Base-by-base conservation (phyloP, 2,329 filamentous ascomycete genomes). In the Fusarium zealandicum region DNA sequence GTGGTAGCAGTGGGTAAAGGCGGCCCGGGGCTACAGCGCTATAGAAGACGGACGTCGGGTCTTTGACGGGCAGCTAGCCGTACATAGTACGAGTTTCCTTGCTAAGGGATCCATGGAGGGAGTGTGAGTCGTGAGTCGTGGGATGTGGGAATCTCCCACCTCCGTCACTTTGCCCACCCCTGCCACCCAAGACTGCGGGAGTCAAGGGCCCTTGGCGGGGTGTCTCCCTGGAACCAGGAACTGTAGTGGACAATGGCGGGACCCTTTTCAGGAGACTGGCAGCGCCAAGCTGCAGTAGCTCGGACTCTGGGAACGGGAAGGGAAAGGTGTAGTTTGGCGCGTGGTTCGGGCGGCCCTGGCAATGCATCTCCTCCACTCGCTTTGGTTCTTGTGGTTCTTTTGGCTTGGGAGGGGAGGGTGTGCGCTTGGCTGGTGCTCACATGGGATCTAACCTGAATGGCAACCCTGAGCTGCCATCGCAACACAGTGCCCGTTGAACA, bases 1-100 rank as follows among this genome's bases (percentile, higher is more conserved):
- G 60, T 67, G 64, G 64, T 67, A 67, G 57, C 42, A 57, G 64
- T 67, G 64, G 64, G 39, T 51, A 62, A 52, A 64, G 59, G 65
- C 58, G 60, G 55, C 64, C 65, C 63, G 64, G 64, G 54, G 62
- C 55, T 63, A 53, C 55, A 53, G 53, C 59, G 57, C 50, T 56
- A 53, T 51, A 64, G 61, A 63, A 54, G 44, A 39, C 35, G 44
- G 43, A 46, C 32, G 25, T 31, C 45, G 54, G 22, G 51, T n/a
- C n/a, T n/a, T n/a, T n/a, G n/a, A n/a, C n/a, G n/a, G n/a, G n/a
- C n/a, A n/a, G n/a, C n/a, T n/a, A n/a, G n/a, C n/a, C n/a, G n/a
- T n/a, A n/a, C n/a, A 10, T 10, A 6, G 58, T 63, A 63, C 64
- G 55, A 66, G 55, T 59, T 55, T 48, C 40, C 41, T 55, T n/a